Percentiles rank a stretch among this genome's conserved stretches.
phyloP scores from a whole-genome alignment of 768 basidiomycete species.

The Lactarius sp. region DNA sequence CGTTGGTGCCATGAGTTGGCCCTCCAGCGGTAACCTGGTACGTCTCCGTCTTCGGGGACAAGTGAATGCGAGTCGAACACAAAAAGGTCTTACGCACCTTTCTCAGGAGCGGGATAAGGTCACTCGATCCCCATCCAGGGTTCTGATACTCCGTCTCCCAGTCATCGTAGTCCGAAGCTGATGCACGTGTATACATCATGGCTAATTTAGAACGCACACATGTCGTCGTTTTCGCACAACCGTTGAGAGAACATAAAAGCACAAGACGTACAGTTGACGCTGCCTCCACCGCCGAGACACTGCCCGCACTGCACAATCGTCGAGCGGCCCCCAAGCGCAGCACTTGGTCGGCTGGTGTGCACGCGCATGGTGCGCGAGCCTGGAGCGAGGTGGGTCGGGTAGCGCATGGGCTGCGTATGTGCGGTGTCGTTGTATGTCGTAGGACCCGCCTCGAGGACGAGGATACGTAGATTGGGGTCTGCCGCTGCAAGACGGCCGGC shows the following conservation, averaged over 20 bases:
- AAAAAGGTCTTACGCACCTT: conserved; percentile 38
- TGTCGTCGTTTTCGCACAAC: background rate
- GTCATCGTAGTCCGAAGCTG: conserved; percentile 61
- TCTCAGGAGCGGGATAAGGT: conserved; percentile 52
- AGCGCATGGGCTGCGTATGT: conserved; percentile 54
- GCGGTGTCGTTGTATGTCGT: conserved; percentile 42
- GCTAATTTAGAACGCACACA: background rate
- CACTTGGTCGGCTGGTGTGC: conserved; percentile 38
- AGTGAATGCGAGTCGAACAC: background rate
- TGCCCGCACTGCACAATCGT: conserved; percentile 43
- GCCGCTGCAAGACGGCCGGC: conserved; percentile 52
- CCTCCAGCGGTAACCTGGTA: conserved; percentile 33
- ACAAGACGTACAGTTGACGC: conserved; percentile 43
- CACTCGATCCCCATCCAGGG: conserved; percentile 54
- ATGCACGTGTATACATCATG: conserved; percentile 50
- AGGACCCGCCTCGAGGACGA: conserved; percentile 56
- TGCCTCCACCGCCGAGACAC: conserved; percentile 58
- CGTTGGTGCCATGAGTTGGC: conserved; percentile 44
- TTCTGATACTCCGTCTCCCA: conserved; percentile 51
- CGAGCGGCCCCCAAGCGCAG: conserved; percentile 43
- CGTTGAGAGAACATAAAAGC: background rate
- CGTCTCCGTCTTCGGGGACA: conserved; percentile 34
- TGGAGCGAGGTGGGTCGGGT: conserved; percentile 39
- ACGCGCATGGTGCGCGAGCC: conserved; percentile 41
- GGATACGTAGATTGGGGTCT: conserved; percentile 50